These are phyloP conservation scores for Fusarium chaquense DNA, from an alignment of 2,329 filamentous ascomycete genomes.

Conservation along the genomic window DNA sequence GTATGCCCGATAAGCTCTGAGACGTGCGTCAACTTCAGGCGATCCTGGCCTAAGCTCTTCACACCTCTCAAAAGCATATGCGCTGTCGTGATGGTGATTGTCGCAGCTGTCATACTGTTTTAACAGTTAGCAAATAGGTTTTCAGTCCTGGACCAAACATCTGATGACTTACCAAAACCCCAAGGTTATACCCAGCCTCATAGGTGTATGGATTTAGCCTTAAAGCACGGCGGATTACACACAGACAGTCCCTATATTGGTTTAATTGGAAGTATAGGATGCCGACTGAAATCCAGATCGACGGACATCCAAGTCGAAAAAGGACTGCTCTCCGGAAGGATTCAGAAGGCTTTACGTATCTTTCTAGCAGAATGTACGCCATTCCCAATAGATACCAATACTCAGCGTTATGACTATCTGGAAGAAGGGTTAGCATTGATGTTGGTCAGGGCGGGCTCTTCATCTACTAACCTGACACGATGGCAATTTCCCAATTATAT, in stretches of 20 bases:
- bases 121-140: neutral
- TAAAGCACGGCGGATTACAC: neutral
- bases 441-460: fast-evolving
- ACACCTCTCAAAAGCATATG: neutral
- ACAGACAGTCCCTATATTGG: neutral
- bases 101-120: neutral
- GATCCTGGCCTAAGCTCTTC: neutral
- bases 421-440: neutral
- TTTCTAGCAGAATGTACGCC: fast-evolving
- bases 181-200: neutral
- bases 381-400: neutral
- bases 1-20: neutral
- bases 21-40: neutral
- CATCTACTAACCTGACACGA: neutral
- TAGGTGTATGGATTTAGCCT: neutral
- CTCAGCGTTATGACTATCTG: neutral
- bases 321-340: fast-evolving
- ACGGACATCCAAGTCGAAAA: fast-evolving
- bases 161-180: neutral
- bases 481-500: neutral
- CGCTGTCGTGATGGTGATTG: neutral
- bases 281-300: neutral
- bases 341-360: fast-evolving
- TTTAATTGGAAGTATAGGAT: neutral
- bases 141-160: fast-evolving